phyloP scores from a whole-genome alignment of 257 asterid genomes.

The Oldenlandia corymbosa region DNA sequence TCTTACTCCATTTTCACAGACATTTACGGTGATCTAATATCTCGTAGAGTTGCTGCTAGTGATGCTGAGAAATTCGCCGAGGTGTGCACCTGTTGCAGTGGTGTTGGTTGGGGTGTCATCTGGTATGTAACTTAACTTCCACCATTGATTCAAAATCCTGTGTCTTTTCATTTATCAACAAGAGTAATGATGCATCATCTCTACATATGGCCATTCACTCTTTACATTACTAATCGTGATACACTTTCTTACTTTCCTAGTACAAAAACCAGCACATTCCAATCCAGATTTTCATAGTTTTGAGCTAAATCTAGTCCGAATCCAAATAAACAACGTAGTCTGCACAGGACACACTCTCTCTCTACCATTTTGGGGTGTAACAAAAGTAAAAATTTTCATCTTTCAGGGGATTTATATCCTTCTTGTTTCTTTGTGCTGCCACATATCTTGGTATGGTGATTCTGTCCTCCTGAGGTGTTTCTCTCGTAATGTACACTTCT shows the following conservation, averaged over 20 bases:
- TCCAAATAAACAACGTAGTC: too few species aligned
- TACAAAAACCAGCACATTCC: too few species aligned
- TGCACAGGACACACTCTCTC: too few species aligned
- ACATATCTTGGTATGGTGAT: constrained; percentile 41
- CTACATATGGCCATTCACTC: too few species aligned
- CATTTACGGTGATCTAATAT: constrained; percentile 36
- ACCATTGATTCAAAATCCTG: too few species aligned
- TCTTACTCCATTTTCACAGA: constrained; percentile 20
- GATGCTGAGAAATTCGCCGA: constrained; percentile 46
- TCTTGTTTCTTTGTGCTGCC: constrained; percentile 42
- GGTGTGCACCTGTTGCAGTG: constrained; percentile 42
- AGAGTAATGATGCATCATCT: too few species aligned
- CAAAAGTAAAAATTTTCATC: constrained; percentile 4
- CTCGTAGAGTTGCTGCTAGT: constrained; percentile 35
- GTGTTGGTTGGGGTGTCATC: constrained; percentile 44
- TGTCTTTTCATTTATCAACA: too few species aligned
- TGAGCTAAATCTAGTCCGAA: too few species aligned
- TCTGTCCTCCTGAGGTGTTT: constrained; percentile 23
- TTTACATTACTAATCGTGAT: not conserved
- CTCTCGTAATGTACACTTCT: not conserved
- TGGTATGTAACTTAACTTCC: too few species aligned
- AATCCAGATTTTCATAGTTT: too few species aligned
- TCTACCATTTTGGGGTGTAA: too few species aligned
- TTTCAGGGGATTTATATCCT: constrained; percentile 47
- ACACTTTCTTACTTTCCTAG: too few species aligned